These are phyloP conservation scores for Dalbergia cochinchinensis DNA, from an alignment of 306 rosid genomes.

Conservation along the genomic window DNA sequence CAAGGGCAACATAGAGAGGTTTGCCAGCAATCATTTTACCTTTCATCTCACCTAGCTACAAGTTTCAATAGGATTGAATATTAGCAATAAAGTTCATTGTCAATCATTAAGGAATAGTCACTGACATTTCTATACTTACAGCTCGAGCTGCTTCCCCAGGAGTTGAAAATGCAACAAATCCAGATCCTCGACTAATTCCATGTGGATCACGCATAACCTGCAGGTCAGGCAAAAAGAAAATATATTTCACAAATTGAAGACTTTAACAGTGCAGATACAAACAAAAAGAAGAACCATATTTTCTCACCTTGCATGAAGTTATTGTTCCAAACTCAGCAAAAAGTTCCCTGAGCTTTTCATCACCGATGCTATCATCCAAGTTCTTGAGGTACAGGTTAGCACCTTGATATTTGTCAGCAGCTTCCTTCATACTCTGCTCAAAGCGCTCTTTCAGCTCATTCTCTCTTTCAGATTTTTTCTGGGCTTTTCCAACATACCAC, in stretches of 20 bases:
- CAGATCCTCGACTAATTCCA: slow-evolving; percentile 58
- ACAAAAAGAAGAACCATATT: background rate
- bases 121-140: slow-evolving; percentile 44
- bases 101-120: background rate
- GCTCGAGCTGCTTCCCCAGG: slow-evolving; percentile 62
- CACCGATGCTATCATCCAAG: slow-evolving; percentile 56
- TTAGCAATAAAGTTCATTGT: slow-evolving; percentile 6
- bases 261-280: background rate
- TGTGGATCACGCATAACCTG: slow-evolving; percentile 58
- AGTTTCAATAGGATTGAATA: slow-evolving; percentile 6
- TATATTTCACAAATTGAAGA: background rate
- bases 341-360: slow-evolving; percentile 55
- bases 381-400: slow-evolving; percentile 65
- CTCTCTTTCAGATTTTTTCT: slow-evolving; percentile 57
- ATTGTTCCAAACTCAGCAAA: slow-evolving; percentile 55
- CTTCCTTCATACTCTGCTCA: slow-evolving; percentile 58
- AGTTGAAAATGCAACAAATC: slow-evolving; percentile 63
- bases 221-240: background rate
- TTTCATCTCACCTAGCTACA: slow-evolving; percentile 59
- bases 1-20: slow-evolving; percentile 66
- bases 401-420: slow-evolving; percentile 53
- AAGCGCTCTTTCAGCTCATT: slow-evolving; percentile 54
- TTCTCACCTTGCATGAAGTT: slow-evolving; percentile 60
- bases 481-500: slow-evolving; percentile 70
- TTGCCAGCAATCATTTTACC: slow-evolving; percentile 57